These are phyloP conservation scores for Dalbergia cochinchinensis DNA, from an alignment of 306 rosid species.

Conservation along the genomic window DNA sequence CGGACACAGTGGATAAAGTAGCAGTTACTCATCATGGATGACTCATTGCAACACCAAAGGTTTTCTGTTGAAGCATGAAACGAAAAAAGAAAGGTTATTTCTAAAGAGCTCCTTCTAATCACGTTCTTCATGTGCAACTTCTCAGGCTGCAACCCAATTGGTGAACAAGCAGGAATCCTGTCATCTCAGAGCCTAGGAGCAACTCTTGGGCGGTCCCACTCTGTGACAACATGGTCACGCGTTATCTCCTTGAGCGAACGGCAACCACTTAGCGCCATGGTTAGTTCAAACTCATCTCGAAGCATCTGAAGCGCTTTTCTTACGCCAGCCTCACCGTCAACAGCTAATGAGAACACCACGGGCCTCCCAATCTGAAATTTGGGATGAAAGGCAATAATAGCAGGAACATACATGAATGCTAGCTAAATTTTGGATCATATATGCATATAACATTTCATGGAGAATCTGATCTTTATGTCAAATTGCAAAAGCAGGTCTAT, in stretches of 20 bases:
- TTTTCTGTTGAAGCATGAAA: conserved; percentile 32
- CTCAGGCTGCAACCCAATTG: conserved; percentile 9
- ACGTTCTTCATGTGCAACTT: conserved; percentile 5
- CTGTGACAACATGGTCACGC: conserved; percentile 74
- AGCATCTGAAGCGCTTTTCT: conserved; percentile 86
- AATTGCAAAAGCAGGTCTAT: conserved; percentile 1
- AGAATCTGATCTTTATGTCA: not conserved
- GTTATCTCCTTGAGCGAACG: conserved; percentile 89
- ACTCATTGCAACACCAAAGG: conserved; percentile 5
- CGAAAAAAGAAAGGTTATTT: conserved; percentile 22
- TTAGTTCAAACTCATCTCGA: conserved; percentile 82
- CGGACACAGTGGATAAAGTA: conserved; percentile 2
- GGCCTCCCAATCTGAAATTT: conserved; percentile 87
- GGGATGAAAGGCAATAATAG: not conserved
- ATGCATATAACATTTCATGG: not conserved
- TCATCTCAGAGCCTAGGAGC: conserved; percentile 51
- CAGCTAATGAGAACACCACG: conserved; percentile 90
- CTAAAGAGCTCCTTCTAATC: not conserved
- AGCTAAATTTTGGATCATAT: not conserved
- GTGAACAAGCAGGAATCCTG: not conserved
- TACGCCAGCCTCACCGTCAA: conserved; percentile 93
- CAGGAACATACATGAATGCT: conserved; percentile 25
- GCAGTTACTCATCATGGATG: not conserved
- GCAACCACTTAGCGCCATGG: conserved; percentile 92
- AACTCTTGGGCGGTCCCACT: conserved; percentile 77